Percentiles rank a stretch among this genome's conserved stretches.
These are phyloP conservation scores for Blastomyces emzantsi DNA, from an alignment of 2,329 filamentous ascomycete species.

Conservation along the genomic window DNA sequence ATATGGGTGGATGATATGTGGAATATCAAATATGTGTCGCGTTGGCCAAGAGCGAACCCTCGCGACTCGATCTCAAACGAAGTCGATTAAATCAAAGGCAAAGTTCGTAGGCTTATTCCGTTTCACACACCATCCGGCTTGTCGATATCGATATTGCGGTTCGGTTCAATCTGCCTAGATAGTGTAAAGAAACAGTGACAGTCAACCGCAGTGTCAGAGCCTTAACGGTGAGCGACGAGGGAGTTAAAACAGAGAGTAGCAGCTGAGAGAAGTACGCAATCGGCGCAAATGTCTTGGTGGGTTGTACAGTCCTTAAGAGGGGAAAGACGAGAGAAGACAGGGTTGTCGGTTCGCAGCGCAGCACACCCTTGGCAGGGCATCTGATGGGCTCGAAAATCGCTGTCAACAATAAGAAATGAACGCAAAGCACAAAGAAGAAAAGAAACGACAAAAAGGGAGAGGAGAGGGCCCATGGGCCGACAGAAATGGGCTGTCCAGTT, in stretches of 20 bases:
- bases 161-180: not conserved
- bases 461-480: not conserved
- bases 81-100: not conserved
- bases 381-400: slow-evolving; percentile 5
- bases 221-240: not conserved
- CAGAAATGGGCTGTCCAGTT: not conserved
- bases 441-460: not conserved
- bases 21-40: slow-evolving; percentile 11
- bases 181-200: not conserved
- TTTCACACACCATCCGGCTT: not conserved
- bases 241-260: not conserved
- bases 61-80: not conserved
- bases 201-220: not conserved
- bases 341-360: slow-evolving; percentile 4
- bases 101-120: not conserved
- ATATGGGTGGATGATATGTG: slow-evolving; percentile 9
- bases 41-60: not conserved
- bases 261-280: not conserved
- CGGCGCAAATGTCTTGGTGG: not conserved
- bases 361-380: slow-evolving; percentile 1
- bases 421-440: not conserved
- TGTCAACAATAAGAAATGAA: not conserved
- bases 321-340: not conserved
- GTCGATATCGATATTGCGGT: not conserved
- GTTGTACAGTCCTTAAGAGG: slow-evolving; percentile 7